Evolutionary conservation across 352 stramenopile genomes (phyloP).

Genomic region (Phytophthora megakarya): DNA sequence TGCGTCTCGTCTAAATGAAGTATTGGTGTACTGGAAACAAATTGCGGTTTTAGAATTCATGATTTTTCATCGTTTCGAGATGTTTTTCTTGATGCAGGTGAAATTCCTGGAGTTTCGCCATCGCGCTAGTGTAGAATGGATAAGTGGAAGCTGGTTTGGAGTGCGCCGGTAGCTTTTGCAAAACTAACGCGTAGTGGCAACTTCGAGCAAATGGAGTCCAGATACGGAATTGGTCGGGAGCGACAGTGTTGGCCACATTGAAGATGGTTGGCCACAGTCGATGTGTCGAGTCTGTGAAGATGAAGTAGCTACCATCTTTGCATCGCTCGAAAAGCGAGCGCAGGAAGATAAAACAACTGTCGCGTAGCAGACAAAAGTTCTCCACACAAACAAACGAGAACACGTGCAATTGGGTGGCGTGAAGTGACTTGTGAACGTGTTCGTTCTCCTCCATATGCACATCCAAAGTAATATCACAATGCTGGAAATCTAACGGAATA

Average conservation of each 20-base stretch:
- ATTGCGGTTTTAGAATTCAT: neutral
- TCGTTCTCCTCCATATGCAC: conserved; percentile 44
- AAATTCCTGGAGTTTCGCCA: conserved; percentile 54
- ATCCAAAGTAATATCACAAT: conserved; percentile 67
- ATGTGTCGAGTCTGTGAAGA: conserved; percentile 78
- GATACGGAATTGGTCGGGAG: conserved; percentile 44
- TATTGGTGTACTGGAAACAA: too few species aligned
- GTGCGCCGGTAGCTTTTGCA: conserved; percentile 52
- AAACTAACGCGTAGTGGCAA: conserved; percentile 69
- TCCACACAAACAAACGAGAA: conserved; percentile 81
- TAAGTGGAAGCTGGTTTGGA: conserved; percentile 33
- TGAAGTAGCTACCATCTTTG: conserved; percentile 47
- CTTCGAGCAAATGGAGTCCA: conserved; percentile 60
- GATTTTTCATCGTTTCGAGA: conserved; percentile 28
- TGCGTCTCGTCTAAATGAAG: too few species aligned
- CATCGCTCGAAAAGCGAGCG: conserved; percentile 52
- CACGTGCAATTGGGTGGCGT: conserved; percentile 50
- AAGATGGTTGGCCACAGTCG: conserved; percentile 69
- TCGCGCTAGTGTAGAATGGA: conserved; percentile 50
- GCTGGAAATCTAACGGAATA: conserved; percentile 45
- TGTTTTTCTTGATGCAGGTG: conserved; percentile 52
- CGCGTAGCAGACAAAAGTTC: conserved; percentile 59
- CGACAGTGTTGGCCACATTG: conserved; percentile 39
- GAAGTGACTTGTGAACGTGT: conserved; percentile 32
- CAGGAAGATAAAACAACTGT: conserved; percentile 56